Conservation (phyloP, 1,284 basidiomycete genomes). For the Ceratobasidium sp. region DNA sequence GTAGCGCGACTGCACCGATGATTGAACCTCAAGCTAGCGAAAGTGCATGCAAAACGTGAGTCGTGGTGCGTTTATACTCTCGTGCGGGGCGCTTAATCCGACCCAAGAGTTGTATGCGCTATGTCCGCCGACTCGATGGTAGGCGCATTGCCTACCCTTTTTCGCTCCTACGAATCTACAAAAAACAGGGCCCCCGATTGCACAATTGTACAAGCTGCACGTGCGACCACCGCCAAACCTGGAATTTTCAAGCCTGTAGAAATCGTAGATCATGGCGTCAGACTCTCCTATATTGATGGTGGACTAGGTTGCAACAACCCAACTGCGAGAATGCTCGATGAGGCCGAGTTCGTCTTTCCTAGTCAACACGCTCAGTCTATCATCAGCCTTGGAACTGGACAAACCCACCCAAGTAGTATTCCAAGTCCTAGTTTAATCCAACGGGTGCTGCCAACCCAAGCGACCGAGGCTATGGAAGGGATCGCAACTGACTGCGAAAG, state of each 20-base stretch:
- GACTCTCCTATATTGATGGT: not conserved
- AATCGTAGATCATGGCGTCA: not conserved
- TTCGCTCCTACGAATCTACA: not conserved
- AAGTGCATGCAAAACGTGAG: slow-evolving; percentile 1
- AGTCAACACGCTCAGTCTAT: not conserved
- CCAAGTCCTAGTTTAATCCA: not conserved
- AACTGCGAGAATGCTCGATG: slow-evolving; percentile 13
- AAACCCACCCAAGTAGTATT: not conserved
- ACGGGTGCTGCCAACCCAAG: not conserved
- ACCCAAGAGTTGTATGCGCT: slow-evolving; percentile 2
- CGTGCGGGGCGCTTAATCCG: not conserved
- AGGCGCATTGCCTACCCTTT: not conserved
- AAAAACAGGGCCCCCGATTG: slow-evolving; percentile 11
- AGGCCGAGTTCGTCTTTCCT: not conserved
- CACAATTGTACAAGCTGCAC: slow-evolving; percentile 12
- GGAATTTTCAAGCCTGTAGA: slow-evolving; percentile 9
- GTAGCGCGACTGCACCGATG: not conserved
- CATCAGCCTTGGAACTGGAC: slow-evolving; percentile 9
- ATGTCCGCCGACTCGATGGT: not conserved
- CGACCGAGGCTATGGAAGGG: not conserved
- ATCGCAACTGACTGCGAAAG: slow-evolving; percentile 7
- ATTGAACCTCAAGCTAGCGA: not conserved
- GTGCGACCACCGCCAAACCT: slow-evolving; percentile 13
- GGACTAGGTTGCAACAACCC: slow-evolving; percentile 11
- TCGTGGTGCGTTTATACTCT: not conserved